A percentile compares a stretch with the other conserved stretches of the same genome.
Evolutionary conservation across 495 filamentous ascomycete genomes (phyloP).

Genomic region (Xylaria curta): DNA sequence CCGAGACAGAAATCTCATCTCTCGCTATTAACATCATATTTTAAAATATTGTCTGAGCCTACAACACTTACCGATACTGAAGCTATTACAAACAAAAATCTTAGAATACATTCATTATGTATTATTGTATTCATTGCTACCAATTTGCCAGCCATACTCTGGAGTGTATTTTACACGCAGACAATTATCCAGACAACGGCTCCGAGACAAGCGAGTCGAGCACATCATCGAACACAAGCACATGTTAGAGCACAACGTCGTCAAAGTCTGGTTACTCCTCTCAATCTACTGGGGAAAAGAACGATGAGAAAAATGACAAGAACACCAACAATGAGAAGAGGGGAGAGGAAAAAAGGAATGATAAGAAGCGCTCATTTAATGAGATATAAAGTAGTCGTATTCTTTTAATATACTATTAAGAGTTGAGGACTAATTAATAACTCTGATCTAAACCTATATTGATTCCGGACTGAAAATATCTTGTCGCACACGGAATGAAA

Average conservation of each 20-base stretch:
- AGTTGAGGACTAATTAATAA: neutral
- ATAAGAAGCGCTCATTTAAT: neutral
- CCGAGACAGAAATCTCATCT: neutral
- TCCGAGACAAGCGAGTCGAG: constrained; percentile 1
- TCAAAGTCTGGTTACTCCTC: neutral
- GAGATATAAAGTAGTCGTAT: neutral
- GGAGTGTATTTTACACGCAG: neutral
- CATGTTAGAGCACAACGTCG: neutral
- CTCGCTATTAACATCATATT: neutral
- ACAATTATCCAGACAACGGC: neutral
- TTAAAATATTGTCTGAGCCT: neutral
- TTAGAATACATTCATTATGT: neutral
- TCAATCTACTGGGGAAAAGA: neutral
- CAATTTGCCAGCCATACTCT: neutral
- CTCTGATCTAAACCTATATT: neutral
- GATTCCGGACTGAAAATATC: neutral
- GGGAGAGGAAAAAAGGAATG: neutral
- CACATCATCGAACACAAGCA: neutral
- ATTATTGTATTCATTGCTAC: neutral
- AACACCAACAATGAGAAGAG: neutral
- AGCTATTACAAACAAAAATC: neutral
- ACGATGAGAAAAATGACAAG: neutral
- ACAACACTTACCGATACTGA: neutral
- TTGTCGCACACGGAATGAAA: neutral
- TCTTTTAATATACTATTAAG: neutral